phyloP scores from a whole-genome alignment of 129 eudicot species.

The Escallonia herrerae region DNA sequence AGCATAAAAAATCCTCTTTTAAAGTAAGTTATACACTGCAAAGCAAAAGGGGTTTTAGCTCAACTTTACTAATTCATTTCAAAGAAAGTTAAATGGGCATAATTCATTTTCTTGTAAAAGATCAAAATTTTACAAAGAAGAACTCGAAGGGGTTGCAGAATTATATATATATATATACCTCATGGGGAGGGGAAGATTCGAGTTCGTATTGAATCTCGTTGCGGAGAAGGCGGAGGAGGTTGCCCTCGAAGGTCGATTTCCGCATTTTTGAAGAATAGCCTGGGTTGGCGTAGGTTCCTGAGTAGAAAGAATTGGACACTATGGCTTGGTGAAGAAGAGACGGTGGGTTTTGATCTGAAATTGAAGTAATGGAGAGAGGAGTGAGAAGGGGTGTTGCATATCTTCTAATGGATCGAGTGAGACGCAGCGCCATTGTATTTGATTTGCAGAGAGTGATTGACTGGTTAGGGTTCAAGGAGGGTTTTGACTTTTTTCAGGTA shows the following conservation, averaged over 20 bases:
- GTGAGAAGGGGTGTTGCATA: conserved; percentile 11
- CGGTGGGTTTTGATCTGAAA: conserved; percentile 16
- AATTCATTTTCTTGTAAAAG: too few species aligned
- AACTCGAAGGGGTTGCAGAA: too few species aligned
- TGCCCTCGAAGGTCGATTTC: conserved; percentile 64
- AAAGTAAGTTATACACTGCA: too few species aligned
- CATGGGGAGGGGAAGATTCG: conserved; percentile 46
- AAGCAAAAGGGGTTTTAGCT: too few species aligned
- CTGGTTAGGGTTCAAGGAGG: conserved; percentile 23
- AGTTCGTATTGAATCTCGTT: conserved; percentile 75
- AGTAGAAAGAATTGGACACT: neutral
- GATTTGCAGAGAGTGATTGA: conserved; percentile 5
- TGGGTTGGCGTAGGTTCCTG: neutral
- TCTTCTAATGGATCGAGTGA: conserved; percentile 35
- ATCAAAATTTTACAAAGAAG: too few species aligned
- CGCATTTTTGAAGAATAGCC: conserved; percentile 53
- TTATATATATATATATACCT: conserved; percentile 28
- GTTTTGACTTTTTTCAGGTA: neutral
- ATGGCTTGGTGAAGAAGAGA: conserved; percentile 11
- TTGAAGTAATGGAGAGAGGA: conserved; percentile 3
- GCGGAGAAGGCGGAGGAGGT: conserved; percentile 70
- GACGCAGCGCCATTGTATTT: conserved; percentile 39
- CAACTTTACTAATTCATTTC: too few species aligned
- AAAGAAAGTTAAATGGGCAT: too few species aligned
- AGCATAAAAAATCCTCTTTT: too few species aligned